These are phyloP conservation scores for Nicotiana otophora DNA, from an alignment of 257 asterid genomes.

Conservation along the genomic window DNA sequence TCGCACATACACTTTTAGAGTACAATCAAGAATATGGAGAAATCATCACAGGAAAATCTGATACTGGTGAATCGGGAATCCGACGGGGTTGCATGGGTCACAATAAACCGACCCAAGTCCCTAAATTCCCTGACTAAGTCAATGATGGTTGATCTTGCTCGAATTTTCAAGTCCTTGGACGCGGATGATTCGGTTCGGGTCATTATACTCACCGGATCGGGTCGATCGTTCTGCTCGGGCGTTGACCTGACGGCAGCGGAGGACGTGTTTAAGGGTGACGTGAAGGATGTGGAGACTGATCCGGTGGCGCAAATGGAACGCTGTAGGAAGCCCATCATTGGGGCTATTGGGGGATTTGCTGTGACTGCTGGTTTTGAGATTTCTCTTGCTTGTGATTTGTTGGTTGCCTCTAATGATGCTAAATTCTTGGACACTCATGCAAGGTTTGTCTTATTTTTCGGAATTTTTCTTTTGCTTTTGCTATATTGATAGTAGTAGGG, in stretches of 20 bases:
- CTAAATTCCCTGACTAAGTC: slow-evolving; percentile 67
- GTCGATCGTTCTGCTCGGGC: slow-evolving; percentile 91
- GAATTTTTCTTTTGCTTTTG: neutral
- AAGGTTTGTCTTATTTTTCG: slow-evolving; percentile 28
- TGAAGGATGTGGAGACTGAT: slow-evolving; percentile 66
- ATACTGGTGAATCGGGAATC: slow-evolving; percentile 50
- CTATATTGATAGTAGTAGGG: neutral
- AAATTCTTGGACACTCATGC: slow-evolving; percentile 96
- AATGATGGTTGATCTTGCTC: slow-evolving; percentile 67
- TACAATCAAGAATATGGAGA: slow-evolving; percentile 30
- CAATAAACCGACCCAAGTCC: slow-evolving; percentile 80
- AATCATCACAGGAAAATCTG: slow-evolving; percentile 50
- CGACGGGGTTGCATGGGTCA: slow-evolving; percentile 53
- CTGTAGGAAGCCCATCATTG: slow-evolving; percentile 79
- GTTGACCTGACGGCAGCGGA: slow-evolving; percentile 88
- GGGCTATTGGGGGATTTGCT: slow-evolving; percentile 83
- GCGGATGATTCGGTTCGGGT: slow-evolving; percentile 66
- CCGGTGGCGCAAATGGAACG: slow-evolving; percentile 88
- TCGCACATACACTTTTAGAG: neutral
- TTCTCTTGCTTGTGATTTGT: slow-evolving; percentile 81
- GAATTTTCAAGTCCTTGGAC: slow-evolving; percentile 43
- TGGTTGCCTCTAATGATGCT: slow-evolving; percentile 82
- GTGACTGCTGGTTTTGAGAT: slow-evolving; percentile 97
- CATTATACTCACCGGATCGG: slow-evolving; percentile 63
- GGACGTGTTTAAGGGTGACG: slow-evolving; percentile 85